Conservation (phyloP, 169 alveolate genomes). For the Plasmodium ovale region DNA sequence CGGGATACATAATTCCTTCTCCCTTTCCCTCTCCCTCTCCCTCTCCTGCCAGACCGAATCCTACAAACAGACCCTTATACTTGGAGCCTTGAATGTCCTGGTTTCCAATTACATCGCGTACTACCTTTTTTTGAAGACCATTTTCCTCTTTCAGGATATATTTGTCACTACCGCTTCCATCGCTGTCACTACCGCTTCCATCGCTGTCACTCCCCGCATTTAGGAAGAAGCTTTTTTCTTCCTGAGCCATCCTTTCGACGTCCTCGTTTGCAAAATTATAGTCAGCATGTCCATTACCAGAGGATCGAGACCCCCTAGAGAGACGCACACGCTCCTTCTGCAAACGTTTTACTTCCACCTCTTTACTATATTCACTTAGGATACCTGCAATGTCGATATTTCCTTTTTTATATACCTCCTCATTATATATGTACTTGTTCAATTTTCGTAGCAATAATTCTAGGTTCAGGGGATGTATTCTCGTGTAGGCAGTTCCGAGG, state of each 20-base stretch:
- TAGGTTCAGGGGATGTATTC: constrained; percentile 58
- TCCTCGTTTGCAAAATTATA: not conserved
- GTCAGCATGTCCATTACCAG: not conserved
- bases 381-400: constrained; percentile 34
- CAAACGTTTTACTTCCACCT: constrained; percentile 8
- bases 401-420: constrained; percentile 21
- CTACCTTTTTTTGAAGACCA: not conserved
- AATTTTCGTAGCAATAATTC: constrained; percentile 39
- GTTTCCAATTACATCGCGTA: not conserved
- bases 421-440: constrained; percentile 63
- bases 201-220: not conserved
- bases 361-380: constrained; percentile 29
- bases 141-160: not conserved
- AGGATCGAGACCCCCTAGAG: too few species aligned
- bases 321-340: not conserved
- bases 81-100: not conserved
- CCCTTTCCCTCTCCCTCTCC: not conserved
- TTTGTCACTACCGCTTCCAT: constrained; percentile 18
- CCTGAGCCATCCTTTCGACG: not conserved
- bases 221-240: not conserved
- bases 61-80: not conserved
- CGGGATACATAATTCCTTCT: not conserved
- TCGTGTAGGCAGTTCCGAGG: constrained; percentile 10
- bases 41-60: not conserved
- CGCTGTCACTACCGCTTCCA: constrained; percentile 9